Base-by-base conservation (phyloP, 2,329 filamentous ascomycete species). In the Byssothecium circinans region DNA sequence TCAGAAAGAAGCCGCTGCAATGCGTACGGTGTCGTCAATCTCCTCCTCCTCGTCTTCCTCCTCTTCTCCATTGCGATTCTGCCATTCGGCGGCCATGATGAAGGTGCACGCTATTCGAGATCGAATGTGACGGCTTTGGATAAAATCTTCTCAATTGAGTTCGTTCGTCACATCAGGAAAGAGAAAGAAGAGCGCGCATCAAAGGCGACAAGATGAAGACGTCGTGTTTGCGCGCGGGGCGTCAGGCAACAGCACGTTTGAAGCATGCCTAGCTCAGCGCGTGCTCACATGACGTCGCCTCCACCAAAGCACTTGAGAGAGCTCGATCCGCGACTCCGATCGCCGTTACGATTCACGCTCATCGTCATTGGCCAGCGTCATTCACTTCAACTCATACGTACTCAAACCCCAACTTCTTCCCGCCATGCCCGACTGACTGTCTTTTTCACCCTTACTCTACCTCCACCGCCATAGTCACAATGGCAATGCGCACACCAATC, bases 11-110 rank as follows among this genome's bases (percentile, higher is more conserved):
- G n/a, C n/a, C n/a, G n/a, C n/a, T n/a, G n/a, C n/a, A n/a, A 6
- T n/a, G 14, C 35, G 59, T 72, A 86, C 82, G 36, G 77, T 77
- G 59, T 89, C 87, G 53, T 87, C 85, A 49, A 86, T 70, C 55
- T 87, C 84, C 37, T 86, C 83, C 41, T 82, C 87, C 8, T 89
- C 87, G 15, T 91, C 87, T 6, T 88, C 84, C 4, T 88, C 84
- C 4, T 80, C 75, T 34, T 77, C 74, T 19, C 61, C 62, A 34
- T 56, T 61, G 4, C 60, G 62, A 38, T 67, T 62, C 15, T 62
- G 61, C 15, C 55, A 39, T 30, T 66, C 61, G 2, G 36, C 36
- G 5, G 65, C 67, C 69, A 72, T 72, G 49, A 30, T 33, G 38
- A 14, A 2, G 12, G 18, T 17, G 30, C 3, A 14, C 19, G 36